phyloP scores from a whole-genome alignment of 345 rosid species.

The Atalantia buxifolia region DNA sequence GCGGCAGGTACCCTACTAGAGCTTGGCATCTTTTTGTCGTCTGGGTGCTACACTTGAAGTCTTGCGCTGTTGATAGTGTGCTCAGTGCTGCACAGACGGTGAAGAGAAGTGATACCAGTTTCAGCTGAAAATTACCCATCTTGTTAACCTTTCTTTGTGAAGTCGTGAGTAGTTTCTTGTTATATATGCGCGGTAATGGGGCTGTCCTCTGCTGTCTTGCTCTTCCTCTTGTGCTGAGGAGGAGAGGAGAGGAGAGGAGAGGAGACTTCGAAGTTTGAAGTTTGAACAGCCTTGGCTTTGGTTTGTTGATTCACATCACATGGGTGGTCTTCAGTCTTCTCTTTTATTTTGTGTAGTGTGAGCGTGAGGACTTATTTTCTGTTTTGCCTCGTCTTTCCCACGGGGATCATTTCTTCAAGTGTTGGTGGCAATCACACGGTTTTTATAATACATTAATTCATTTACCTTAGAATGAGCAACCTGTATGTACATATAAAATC shows the following conservation, averaged over 20 bases:
- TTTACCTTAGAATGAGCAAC: too few relatives aligned
- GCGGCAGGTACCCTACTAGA: slow-evolving; percentile 29
- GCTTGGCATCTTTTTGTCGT: slow-evolving; percentile 14
- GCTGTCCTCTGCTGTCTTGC: neutral
- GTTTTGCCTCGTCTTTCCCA: too few relatives aligned
- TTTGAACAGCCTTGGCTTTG: neutral
- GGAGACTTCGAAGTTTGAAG: neutral
- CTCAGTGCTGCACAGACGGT: neutral
- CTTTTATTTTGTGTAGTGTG: too few relatives aligned
- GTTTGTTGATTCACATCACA: neutral
- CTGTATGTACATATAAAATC: too few relatives aligned
- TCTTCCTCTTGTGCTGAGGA: neutral
- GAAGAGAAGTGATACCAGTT: slow-evolving; percentile 1
- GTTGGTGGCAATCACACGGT: too few relatives aligned
- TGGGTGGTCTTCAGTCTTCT: too few relatives aligned
- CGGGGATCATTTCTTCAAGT: too few relatives aligned
- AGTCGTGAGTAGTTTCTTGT: too few relatives aligned
- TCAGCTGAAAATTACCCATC: slow-evolving; percentile 5
- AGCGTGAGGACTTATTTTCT: too few relatives aligned
- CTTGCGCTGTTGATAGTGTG: slow-evolving; percentile 10
- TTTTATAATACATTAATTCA: too few relatives aligned
- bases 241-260: neutral
- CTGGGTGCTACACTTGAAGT: slow-evolving; percentile 28
- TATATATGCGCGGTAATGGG: too few relatives aligned
- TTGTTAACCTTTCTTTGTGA: too few relatives aligned